phyloP scores from a whole-genome alignment of 139 green algal species.

The Chlorella vulgaris region DNA sequence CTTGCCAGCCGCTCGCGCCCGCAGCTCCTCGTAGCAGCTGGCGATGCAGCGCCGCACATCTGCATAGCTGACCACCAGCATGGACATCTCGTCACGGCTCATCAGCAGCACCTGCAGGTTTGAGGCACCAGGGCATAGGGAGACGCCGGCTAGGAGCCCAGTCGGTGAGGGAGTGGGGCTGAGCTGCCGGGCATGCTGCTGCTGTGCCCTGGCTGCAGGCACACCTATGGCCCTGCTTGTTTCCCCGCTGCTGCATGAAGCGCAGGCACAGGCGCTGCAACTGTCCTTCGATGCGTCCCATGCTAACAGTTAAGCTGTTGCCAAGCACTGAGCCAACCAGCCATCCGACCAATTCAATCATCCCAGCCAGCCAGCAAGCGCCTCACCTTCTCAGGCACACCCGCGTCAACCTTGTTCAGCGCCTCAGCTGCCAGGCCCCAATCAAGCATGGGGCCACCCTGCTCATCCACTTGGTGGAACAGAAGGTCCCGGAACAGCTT shows the following conservation, averaged over 20 bases:
- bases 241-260: neutral
- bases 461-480: slow-evolving; percentile 79
- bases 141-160: no score
- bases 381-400: slow-evolving; percentile 70
- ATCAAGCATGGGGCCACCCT: slow-evolving; percentile 79
- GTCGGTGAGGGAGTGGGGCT: no score
- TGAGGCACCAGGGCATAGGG: neutral
- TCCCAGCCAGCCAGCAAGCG: neutral
- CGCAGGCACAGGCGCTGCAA: no score
- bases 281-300: no score
- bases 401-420: slow-evolving; percentile 91
- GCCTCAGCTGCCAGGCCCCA: slow-evolving; percentile 87
- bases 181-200: no score
- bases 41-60: slow-evolving; percentile 82
- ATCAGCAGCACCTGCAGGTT: slow-evolving; percentile 75
- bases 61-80: slow-evolving; percentile 91
- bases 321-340: neutral
- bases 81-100: slow-evolving; percentile 80
- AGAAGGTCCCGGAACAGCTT: slow-evolving; percentile 95
- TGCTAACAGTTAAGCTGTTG: no score
- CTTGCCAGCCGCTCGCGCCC: neutral
- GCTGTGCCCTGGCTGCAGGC: no score
- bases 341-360: neutral
- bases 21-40: slow-evolving; percentile 63
- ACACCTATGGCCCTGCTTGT: no score